These are phyloP conservation scores for Gossypium raimondii DNA, from an alignment of 345 rosid species.

Conservation along the genomic window DNA sequence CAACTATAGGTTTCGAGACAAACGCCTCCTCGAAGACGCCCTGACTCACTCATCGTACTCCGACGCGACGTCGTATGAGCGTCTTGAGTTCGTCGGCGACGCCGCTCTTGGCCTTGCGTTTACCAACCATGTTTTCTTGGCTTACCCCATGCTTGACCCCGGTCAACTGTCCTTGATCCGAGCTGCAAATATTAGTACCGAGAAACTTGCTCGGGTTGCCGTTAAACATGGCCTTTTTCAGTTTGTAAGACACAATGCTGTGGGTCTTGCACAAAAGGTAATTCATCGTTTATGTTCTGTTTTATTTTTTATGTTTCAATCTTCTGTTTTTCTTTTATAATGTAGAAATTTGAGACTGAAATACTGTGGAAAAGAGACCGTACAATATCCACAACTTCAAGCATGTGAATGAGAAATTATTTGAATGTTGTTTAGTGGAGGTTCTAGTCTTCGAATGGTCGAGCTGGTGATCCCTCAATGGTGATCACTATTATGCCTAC, in stretches of 20 bases:
- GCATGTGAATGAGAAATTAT: background rate
- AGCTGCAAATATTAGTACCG: conserved; percentile 65
- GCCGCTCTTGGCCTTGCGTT: conserved; percentile 51
- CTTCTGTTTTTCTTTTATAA: background rate
- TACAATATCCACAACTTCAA: background rate
- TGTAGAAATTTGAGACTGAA: background rate
- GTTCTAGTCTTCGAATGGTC: background rate
- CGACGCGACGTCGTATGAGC: conserved; percentile 45
- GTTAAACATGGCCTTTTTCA: conserved; percentile 42
- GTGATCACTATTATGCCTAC: no score
- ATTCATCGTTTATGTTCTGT: background rate
- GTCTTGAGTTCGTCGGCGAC: conserved; percentile 84
- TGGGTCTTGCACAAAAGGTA: conserved; percentile 51
- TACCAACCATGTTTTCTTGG: conserved; percentile 41
- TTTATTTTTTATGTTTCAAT: background rate
- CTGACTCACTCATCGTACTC: conserved; percentile 59
- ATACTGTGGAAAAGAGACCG: background rate
- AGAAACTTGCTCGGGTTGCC: conserved; percentile 81
- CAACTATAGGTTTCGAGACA: conserved; percentile 41
- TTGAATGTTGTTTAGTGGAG: background rate
- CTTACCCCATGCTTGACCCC: conserved; percentile 49
- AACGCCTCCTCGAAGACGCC: conserved; percentile 51
- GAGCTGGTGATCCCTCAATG: no score
- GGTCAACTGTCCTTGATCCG: conserved; percentile 53
- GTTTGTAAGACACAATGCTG: conserved; percentile 41